Evolutionary conservation across 2,329 filamentous ascomycete species (phyloP).

Genomic region (Tolypocladium paradoxum): DNA sequence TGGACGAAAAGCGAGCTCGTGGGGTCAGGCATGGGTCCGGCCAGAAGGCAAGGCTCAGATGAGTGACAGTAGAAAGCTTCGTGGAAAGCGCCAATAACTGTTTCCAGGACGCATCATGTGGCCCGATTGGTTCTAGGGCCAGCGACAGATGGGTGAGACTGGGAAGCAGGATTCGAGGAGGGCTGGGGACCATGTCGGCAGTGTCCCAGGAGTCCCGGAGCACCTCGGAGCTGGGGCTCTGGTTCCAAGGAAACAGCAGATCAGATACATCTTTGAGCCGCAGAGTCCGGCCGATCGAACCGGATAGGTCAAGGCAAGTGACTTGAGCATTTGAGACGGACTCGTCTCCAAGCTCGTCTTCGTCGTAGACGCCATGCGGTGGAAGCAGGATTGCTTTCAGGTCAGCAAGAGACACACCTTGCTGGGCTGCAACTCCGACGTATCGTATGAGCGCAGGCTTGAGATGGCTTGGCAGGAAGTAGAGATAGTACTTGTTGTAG

Average conservation of each 20-base stretch:
- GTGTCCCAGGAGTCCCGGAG: conserved; percentile 45
- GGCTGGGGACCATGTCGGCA: conserved; percentile 18
- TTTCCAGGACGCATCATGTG: conserved; percentile 40
- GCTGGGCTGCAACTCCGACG: conserved; percentile 31
- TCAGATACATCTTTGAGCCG: conserved; percentile 40
- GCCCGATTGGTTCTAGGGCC: conserved; percentile 29
- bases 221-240: conserved; percentile 11
- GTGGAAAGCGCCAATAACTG: conserved; percentile 44
- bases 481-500: conserved; percentile 47
- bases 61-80: conserved; percentile 44
- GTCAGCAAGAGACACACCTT: conserved; percentile 39
- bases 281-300: conserved; percentile 39
- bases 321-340: conserved; percentile 23
- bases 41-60: conserved; percentile 53
- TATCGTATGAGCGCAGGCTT: conserved; percentile 41
- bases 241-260: conserved; percentile 33
- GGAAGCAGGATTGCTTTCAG: conserved; percentile 34
- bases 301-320: conserved; percentile 42
- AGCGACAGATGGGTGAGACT: conserved; percentile 52
- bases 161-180: conserved; percentile 34
- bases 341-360: conserved; percentile 15
- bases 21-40: conserved; percentile 48
- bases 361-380: conserved; percentile 14
- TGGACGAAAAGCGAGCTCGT: conserved; percentile 36
- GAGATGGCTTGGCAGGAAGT: conserved; percentile 41